These are phyloP conservation scores for Nakazawaea siamensis DNA, from an alignment of 805 yeast genomes.

Conservation along the genomic window DNA sequence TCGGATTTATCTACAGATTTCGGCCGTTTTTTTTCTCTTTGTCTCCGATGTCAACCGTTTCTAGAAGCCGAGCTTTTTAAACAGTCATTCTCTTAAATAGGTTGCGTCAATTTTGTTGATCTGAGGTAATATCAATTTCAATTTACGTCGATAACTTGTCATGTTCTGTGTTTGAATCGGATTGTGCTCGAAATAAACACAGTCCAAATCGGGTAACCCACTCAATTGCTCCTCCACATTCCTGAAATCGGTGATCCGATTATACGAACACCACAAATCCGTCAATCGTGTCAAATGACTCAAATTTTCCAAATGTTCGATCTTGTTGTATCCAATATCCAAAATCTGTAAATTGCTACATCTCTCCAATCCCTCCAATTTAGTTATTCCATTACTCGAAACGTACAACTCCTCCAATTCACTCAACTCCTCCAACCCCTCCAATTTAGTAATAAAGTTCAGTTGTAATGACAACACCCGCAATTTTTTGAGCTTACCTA, in stretches of 20 bases:
- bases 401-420: conserved; percentile 81
- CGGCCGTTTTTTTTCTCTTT: too few relatives aligned
- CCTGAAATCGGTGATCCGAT: conserved; percentile 58
- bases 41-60: too few relatives aligned
- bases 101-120: conserved; percentile 89
- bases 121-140: conserved; percentile 61
- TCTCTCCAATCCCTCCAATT: conserved; percentile 71
- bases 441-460: conserved; percentile 68
- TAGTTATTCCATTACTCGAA: conserved; percentile 72
- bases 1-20: too few relatives aligned
- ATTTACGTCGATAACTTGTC: conserved; percentile 80
- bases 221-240: conserved; percentile 62
- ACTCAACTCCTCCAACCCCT: conserved; percentile 66
- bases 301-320: conserved; percentile 54
- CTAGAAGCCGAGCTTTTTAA: too few relatives aligned
- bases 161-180: conserved; percentile 70
- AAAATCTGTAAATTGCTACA: conserved; percentile 59
- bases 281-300: conserved; percentile 63
- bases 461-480: conserved; percentile 82
- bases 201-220: conserved; percentile 56
- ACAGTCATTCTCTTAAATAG: too few relatives aligned
- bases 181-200: conserved; percentile 91
- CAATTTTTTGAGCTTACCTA: conserved; percentile 51
- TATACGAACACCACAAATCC: conserved; percentile 90
- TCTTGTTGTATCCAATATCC: conserved; percentile 74